Conservation (phyloP, 1,284 basidiomycete species). For the Coriolopsis trogii region DNA sequence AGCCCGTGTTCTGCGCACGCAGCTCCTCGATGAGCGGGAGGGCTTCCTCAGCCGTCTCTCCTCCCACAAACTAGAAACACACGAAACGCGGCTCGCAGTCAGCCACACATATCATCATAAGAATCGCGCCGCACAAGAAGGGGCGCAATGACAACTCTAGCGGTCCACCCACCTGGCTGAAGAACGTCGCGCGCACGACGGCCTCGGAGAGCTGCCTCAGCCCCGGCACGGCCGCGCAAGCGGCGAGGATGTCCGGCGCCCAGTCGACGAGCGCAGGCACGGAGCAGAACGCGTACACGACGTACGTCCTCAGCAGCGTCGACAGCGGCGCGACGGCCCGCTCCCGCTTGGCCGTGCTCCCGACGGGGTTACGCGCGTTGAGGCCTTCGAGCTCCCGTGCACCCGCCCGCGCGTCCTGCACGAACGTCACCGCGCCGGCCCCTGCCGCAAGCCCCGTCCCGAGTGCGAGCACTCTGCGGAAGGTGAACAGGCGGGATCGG, state of each 20-base stretch:
- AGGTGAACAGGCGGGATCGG: conserved; percentile 1
- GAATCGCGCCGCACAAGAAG: too few relatives aligned
- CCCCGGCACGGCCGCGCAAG: conserved; percentile 66
- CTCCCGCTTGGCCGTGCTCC: conserved; percentile 3
- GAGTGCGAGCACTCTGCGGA: conserved; percentile 9
- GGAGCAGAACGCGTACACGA: conserved; percentile 83
- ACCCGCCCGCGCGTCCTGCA: conserved; percentile 15
- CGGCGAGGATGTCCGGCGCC: conserved; percentile 71
- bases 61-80: conserved; percentile 80
- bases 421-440: conserved; percentile 11
- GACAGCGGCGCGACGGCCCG: conserved; percentile 37
- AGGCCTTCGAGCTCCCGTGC: conserved; percentile 5
- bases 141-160: too few relatives aligned
- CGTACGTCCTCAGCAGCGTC: conserved; percentile 67
- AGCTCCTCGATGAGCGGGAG: conserved; percentile 67
- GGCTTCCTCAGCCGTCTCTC: conserved; percentile 76
- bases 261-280: conserved; percentile 78
- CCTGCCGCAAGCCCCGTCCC: conserved; percentile 1
- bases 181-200: conserved; percentile 84
- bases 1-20: conserved; percentile 70
- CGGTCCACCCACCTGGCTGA: conserved; percentile 62
- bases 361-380: conserved; percentile 8
- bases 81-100: background rate
- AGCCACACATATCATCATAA: background rate
- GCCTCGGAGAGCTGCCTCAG: conserved; percentile 68